phyloP scores from a whole-genome alignment of 2,329 filamentous ascomycete species.

The Fusarium pseudograminearum region DNA sequence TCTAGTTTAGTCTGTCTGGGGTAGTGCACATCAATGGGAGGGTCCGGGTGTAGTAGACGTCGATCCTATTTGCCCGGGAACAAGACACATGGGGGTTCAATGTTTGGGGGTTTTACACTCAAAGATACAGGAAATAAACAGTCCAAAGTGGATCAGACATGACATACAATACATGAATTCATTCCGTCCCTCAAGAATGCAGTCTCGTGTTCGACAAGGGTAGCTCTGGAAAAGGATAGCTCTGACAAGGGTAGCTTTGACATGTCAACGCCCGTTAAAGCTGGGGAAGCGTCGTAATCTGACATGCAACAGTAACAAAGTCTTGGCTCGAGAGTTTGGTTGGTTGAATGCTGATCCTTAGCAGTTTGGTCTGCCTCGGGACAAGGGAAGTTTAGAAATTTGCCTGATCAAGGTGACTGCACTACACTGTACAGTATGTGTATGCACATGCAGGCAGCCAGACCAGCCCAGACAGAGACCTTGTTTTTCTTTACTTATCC shows the following conservation, averaged over 20 bases:
- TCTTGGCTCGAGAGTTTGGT: background rate
- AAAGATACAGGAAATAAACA: background rate
- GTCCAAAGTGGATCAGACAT: too few species aligned
- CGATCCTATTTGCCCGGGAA: conserved; percentile 33
- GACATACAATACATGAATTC: too few species aligned
- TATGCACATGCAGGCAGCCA: background rate
- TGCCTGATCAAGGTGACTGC: conserved; percentile 18
- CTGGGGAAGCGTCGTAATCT: conserved; percentile 36
- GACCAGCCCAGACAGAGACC: background rate
- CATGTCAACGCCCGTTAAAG: conserved; percentile 21
- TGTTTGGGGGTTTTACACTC: background rate
- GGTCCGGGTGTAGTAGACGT: conserved; percentile 5
- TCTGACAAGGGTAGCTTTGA: conserved; percentile 12
- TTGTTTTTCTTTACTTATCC: conserved; percentile 33
- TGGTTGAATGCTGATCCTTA: conserved; percentile 9
- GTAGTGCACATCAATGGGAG: conserved; percentile 14
- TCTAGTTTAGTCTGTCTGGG: conserved; percentile 13
- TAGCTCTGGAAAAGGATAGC: conserved; percentile 1
- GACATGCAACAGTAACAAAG: conserved; percentile 18
- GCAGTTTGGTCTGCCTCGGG: conserved; percentile 19
- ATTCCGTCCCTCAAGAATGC: background rate
- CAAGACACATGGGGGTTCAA: background rate
- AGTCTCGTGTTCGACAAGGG: background rate
- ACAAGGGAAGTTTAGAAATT: conserved; percentile 42
- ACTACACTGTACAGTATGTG: conserved; percentile 11